Evolutionary conservation across 179 eudicot species (phyloP).

Genomic region (Spergularia azorica): DNA sequence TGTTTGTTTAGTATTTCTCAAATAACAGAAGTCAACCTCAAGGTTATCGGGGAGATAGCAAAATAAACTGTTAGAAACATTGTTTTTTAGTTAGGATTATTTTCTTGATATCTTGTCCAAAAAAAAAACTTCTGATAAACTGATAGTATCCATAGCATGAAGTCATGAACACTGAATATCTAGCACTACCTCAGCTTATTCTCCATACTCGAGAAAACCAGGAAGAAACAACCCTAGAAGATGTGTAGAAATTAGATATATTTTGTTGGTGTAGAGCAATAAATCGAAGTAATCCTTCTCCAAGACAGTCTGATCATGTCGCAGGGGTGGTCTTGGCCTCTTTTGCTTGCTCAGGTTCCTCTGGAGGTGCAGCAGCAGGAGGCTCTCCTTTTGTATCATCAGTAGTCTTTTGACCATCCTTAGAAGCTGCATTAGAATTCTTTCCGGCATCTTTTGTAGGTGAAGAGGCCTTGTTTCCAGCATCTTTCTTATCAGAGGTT

Average conservation of each 20-base stretch:
- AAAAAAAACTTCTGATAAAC: too few relatives aligned
- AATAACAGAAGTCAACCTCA: background rate
- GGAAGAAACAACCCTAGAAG: background rate
- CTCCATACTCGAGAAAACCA: background rate
- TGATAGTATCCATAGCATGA: background rate
- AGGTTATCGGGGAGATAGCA: too few relatives aligned
- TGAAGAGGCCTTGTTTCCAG: conserved; percentile 23
- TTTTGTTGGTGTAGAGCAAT: too few relatives aligned
- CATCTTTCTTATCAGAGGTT: conserved; percentile 13
- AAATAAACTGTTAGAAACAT: too few relatives aligned
- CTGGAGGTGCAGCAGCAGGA: conserved; percentile 38
- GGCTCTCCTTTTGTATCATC: conserved; percentile 23
- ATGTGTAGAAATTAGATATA: too few relatives aligned
- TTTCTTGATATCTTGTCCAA: background rate
- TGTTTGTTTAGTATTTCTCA: background rate
- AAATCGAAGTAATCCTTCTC: background rate
- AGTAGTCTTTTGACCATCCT: conserved; percentile 29
- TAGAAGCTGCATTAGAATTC: conserved; percentile 25
- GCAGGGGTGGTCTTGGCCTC: conserved; percentile 32
- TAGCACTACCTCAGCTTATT: background rate
- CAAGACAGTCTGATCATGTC: conserved; percentile 14
- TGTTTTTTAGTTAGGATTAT: too few relatives aligned
- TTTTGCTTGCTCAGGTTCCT: conserved; percentile 31
- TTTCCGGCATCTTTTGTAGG: conserved; percentile 31
- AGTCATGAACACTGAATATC: background rate